Base-by-base conservation (phyloP, 106 monocot genomes). In the Platanthera guangdongensis region DNA sequence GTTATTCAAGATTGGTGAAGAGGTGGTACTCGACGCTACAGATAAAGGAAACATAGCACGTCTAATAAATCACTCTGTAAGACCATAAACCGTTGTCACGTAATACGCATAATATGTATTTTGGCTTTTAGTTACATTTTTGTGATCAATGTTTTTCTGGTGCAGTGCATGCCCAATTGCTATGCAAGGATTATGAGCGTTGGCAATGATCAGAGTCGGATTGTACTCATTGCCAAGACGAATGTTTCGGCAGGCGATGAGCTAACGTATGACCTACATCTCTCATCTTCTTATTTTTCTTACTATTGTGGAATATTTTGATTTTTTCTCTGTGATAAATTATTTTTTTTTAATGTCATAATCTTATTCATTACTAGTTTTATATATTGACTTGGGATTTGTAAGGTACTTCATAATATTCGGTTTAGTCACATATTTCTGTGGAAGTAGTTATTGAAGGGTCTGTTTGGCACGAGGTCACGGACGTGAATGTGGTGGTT, bases 81-180 rank as follows among this genome's bases (percentile, higher is more conserved):
- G 79, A 15, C 18, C 21, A 52, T 52, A 63, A 14, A 11, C 65
- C 57, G 51, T 47, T 52, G 10, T 21, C 4, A 4, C 46, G 10
- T 21, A 1, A 11, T 15, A 3, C 16, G 16, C 30, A 67, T 48
- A 16, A 48, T 12, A 48, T 48, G 7, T 8, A 70, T 69, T 69
- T 0, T 47, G 6, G 3, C 46, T 47, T 39, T 39, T 72, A 9
- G 5, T 14, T 50, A 72, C 6, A 48, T 30, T 64, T 19, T 9
- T 4, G 15, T 49, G 19, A 10, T 18, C 39, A 51, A 51, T 72
- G 22, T 47, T n/a, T 72, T 50, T 18, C 30, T 78, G 52, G 45
- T 91, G 70, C 89, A 97, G 96, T 97, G 96, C 77, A 86, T 83
- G 91, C 96, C 96, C 18, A 97, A 93, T 54, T 93, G 93, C 79